Evolutionary conservation across 306 rosid genomes (phyloP), one percentile per base, ranked within the genome.

Genomic region (Cajanus cajan): DNA sequence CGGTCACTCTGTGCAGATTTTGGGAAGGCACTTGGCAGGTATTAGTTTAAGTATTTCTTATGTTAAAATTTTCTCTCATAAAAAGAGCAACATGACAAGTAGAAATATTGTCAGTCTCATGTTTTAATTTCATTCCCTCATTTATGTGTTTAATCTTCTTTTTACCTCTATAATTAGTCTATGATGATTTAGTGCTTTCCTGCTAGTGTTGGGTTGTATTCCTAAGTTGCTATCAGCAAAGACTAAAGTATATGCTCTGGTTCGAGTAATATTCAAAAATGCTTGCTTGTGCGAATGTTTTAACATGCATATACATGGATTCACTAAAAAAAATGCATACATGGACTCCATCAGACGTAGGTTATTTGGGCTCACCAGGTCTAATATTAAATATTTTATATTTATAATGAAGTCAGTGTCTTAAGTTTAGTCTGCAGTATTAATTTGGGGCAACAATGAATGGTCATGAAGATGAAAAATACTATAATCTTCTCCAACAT

Each of bases 1-100:
- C 84, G 98, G 41, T 94, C 97, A 6, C 87, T 94, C 33, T 94
- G 98, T 79, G 98, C 97, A 4, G 98, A 94, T 88, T 74, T 90
- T 25, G 98, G 97, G 77, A 94, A 94, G 83, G 90, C 88, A 79
- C 95, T 94, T 47, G 97, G 97, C 87, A 94, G 98, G 98, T 94
- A 81, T 75, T 19, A 55, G 44, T 79, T 64, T 28, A 28, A n/a
- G 59, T 25, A 25, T 71, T 73, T 37, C 65, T 55, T 34, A 21
- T 50, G 39, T 71, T 37, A 59, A 65, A 62, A 6, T 0, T 74
- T 40, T 34, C 64, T 33, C 51, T 76, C 33, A 67, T 41, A 12
- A 58, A 0, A 9, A 57, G 37, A 24, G 10, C 39, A 58, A 13
- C 43, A 13, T 73, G 47, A 58, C 62, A 54, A 72, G 65, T 7